Evolutionary conservation across 164 flowering plant species (phyloP).

Genomic region (Malania oleifera): DNA sequence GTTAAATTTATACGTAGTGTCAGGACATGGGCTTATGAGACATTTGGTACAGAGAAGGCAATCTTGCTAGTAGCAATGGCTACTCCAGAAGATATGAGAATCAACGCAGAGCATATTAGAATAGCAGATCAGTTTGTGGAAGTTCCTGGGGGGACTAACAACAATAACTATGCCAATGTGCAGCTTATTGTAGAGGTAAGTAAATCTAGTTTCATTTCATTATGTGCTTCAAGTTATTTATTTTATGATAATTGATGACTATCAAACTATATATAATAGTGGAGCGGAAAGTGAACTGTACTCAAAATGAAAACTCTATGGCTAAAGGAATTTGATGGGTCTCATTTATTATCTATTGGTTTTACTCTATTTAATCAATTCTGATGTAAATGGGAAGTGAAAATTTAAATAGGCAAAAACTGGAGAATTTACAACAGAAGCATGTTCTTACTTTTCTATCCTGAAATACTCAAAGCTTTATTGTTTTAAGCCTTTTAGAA

Average conservation of each 20-base stretch:
- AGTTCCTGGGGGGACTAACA: slow-evolving; percentile 99
- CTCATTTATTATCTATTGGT: no score
- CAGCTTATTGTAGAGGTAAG: slow-evolving; percentile 98
- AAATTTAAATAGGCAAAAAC: no score
- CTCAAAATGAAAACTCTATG: no score
- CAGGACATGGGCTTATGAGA: slow-evolving; percentile 95
- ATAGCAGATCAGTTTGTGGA: slow-evolving; percentile 99
- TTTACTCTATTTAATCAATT: no score
- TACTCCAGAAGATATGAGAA: slow-evolving; percentile 99
- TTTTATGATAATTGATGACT: neutral
- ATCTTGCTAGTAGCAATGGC: slow-evolving; percentile 97
- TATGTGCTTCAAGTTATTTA: neutral
- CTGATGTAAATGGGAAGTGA: no score
- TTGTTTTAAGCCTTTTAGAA: slow-evolving; percentile 2
- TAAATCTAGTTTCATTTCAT: neutral
- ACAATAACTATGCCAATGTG: slow-evolving; percentile 99
- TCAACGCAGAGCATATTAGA: slow-evolving; percentile 96
- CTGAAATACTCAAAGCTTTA: neutral
- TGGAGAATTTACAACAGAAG: no score
- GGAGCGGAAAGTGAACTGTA: neutral
- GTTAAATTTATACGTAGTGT: slow-evolving; percentile 96
- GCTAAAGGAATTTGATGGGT: no score
- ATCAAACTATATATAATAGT: neutral
- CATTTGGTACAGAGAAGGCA: slow-evolving; percentile 97
- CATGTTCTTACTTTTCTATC: no score